Evolutionary conservation across 768 basidiomycete species (phyloP).

Genomic region (Boletus sp.): DNA sequence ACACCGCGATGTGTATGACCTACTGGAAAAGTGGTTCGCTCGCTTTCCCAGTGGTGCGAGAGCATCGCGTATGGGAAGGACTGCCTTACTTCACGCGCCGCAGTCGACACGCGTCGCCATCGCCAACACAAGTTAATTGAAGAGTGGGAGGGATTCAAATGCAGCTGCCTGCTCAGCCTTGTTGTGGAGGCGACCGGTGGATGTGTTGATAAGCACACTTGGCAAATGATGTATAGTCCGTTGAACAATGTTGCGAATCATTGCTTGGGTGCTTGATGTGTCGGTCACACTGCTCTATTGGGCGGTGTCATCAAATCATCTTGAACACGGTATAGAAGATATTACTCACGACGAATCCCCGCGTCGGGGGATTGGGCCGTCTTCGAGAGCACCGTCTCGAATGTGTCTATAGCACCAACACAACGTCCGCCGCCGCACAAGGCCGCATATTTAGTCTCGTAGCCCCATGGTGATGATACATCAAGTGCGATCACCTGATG

Average conservation of each 20-base stretch:
- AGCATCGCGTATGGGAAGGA: conserved; percentile 5
- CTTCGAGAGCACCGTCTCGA: not conserved
- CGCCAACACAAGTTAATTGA: not conserved
- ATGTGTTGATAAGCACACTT: not conserved
- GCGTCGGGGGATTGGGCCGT: not conserved
- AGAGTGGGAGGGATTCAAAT: not conserved
- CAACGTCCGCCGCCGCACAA: not conserved
- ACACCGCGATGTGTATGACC: not conserved
- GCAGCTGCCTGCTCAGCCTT: not conserved
- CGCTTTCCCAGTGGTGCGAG: conserved; percentile 3
- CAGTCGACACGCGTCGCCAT: not conserved
- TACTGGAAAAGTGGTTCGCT: not conserved
- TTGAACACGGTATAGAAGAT: too few species aligned
- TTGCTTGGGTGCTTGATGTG: not conserved
- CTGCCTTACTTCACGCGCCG: not conserved
- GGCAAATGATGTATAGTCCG: not conserved
- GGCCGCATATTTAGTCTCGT: not conserved
- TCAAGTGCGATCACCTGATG: not conserved
- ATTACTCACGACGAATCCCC: not conserved
- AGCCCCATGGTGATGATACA: not conserved
- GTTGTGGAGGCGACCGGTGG: not conserved
- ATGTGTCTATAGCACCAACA: not conserved
- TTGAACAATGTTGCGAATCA: not conserved
- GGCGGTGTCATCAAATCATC: not conserved
- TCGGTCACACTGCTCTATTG: not conserved